Percentiles rank a stretch among this genome's conserved stretches.
Conservation (phyloP, 306 rosid species). For the Acacia melanoxylon region DNA sequence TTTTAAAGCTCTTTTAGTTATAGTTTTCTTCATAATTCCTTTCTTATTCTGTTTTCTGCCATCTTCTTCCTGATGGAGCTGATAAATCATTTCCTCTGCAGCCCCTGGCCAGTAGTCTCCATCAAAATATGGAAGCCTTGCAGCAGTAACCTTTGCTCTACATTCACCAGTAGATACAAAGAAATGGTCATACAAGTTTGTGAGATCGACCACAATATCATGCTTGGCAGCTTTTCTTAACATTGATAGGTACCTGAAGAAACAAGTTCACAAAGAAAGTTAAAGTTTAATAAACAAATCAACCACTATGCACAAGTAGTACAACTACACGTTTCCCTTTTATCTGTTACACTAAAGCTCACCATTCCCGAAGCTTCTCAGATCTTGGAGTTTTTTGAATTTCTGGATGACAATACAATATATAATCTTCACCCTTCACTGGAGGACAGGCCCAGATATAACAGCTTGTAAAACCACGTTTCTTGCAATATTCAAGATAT, state of each 20-base stretch:
- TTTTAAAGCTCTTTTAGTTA: conserved; percentile 90
- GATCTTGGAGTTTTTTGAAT: conserved; percentile 99
- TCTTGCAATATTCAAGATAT: conserved; percentile 96
- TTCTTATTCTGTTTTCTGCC: conserved; percentile 92
- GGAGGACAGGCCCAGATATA: conserved; percentile 99
- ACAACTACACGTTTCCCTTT: conserved; percentile 5
- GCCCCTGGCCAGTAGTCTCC: conserved; percentile 99
- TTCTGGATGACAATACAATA: conserved; percentile 96
- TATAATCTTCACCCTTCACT: conserved; percentile 98
- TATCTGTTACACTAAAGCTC: conserved; percentile 27
- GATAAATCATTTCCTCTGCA: conserved; percentile 96
- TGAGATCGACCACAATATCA: conserved; percentile 76
- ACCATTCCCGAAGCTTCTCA: conserved; percentile 99
- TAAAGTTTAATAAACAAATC: conserved; percentile 31
- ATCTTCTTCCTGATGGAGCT: conserved; percentile 94
- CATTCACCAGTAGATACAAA: conserved; percentile 81
- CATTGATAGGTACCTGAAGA: conserved; percentile 87
- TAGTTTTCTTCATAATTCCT: conserved; percentile 82
- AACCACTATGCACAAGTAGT: not conserved
- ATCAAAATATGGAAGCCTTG: conserved; percentile 97
- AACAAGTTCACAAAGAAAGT: conserved; percentile 29
- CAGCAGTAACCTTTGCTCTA: conserved; percentile 90
- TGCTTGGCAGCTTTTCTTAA: conserved; percentile 91
- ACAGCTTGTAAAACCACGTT: conserved; percentile 94
- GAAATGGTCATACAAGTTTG: conserved; percentile 95